Conservation (phyloP, 176 grass and related monocot genomes). For the Tillandsia fasciculata region DNA sequence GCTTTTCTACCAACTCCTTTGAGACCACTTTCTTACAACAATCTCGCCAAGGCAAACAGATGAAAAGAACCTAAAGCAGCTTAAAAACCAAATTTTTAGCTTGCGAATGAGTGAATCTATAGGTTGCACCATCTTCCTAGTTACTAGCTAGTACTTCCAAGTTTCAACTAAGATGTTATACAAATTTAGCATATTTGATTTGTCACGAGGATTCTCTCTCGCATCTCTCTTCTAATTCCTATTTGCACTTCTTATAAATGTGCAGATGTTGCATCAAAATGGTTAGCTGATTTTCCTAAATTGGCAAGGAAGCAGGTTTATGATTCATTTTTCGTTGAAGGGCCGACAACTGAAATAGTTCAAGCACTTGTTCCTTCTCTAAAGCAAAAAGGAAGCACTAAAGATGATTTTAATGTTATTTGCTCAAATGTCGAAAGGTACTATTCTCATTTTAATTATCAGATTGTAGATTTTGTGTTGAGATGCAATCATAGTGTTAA, state of each 20-base stretch:
- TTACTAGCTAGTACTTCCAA: background rate
- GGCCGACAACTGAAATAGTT: conserved; percentile 74
- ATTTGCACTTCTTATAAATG: conserved; percentile 26
- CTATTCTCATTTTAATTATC: conserved; percentile 6
- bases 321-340: conserved; percentile 81
- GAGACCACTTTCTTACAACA: too few relatives aligned
- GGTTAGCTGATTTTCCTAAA: conserved; percentile 40
- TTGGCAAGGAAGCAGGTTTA: conserved; percentile 67
- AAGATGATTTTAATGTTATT: conserved; percentile 45
- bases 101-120: too few relatives aligned
- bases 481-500: too few relatives aligned
- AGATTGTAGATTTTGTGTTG: background rate
- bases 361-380: conserved; percentile 63
- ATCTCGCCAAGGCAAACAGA: too few relatives aligned
- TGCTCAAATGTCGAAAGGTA: conserved; percentile 78
- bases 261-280: conserved; percentile 78
- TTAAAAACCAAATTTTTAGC: too few relatives aligned
- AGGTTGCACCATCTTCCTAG: background rate
- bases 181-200: conserved; percentile 18
- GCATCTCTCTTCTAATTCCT: conserved; percentile 10
- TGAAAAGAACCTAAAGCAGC: too few relatives aligned
- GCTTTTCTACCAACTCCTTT: too few relatives aligned
- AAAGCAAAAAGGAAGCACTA: conserved; percentile 46
- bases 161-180: background rate
- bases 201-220: conserved; percentile 13